phyloP scores from a whole-genome alignment of 179 eudicot species.

The Beta corolliflora region DNA sequence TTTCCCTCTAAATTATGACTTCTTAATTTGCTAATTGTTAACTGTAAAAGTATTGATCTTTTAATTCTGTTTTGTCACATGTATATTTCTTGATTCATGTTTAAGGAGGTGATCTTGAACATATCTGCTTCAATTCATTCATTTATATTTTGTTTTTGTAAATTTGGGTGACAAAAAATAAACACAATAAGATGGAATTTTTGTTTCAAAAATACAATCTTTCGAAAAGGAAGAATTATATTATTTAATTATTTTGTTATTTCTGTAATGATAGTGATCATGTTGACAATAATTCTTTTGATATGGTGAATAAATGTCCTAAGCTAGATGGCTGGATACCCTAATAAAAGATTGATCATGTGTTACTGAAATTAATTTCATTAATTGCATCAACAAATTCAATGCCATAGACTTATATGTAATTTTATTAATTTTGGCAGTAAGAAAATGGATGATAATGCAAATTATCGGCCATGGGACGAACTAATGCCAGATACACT shows the following conservation, averaged over 20 bases:
- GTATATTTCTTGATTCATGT: background rate
- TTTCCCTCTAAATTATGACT: no score
- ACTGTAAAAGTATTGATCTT: no score
- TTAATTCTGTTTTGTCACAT: background rate
- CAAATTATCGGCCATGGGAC: slow-evolving; percentile 53
- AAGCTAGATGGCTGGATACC: background rate
- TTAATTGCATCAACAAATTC: background rate
- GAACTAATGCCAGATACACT: slow-evolving; percentile 70
- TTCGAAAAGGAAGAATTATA: background rate
- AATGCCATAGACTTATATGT: no score
- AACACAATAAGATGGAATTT: no score
- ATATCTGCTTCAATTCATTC: background rate
- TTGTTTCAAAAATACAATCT: background rate
- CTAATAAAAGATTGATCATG: background rate
- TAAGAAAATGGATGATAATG: slow-evolving; percentile 42
- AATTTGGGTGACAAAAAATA: background rate
- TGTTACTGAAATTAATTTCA: background rate
- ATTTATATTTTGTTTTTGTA: background rate
- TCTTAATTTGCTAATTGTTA: background rate
- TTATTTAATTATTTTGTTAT: background rate
- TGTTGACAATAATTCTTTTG: background rate
- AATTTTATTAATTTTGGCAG: background rate
- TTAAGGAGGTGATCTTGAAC: background rate
- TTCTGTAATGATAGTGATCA: background rate
- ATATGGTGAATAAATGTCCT: slow-evolving; percentile 1